Conservation (phyloP, 345 rosid genomes). For the Lumnitzera littorea region DNA sequence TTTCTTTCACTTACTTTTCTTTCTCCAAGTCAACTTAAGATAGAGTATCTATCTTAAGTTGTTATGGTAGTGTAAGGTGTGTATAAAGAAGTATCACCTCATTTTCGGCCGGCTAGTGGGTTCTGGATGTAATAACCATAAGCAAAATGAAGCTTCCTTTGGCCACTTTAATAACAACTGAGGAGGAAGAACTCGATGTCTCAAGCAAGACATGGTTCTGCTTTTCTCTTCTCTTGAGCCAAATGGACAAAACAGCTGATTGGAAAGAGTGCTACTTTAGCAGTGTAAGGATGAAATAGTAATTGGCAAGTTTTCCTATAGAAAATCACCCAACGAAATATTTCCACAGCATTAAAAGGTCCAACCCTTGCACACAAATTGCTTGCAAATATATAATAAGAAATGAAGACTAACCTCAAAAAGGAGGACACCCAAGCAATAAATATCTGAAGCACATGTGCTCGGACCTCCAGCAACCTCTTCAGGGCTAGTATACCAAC, state of each 20-base stretch:
- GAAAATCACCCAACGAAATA: background rate
- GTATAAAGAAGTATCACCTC: constrained; percentile 36
- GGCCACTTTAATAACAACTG: constrained; percentile 78
- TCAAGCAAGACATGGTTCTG: constrained; percentile 81
- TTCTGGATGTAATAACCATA: constrained; percentile 91
- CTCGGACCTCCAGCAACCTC: constrained; percentile 54
- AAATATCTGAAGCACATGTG: constrained; percentile 83
- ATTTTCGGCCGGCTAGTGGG: constrained; percentile 72
- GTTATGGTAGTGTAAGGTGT: too few relatives aligned
- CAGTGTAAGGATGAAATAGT: constrained; percentile 13
- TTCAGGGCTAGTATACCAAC: constrained; percentile 92
- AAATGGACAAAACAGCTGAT: constrained; percentile 43
- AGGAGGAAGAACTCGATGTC: constrained; percentile 96
- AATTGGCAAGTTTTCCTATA: background rate
- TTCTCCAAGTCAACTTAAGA: too few relatives aligned
- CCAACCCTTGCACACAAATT: background rate
- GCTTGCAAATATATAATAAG: background rate
- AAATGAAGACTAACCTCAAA: constrained; percentile 58
- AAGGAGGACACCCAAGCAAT: constrained; percentile 78
- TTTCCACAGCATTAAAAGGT: background rate
- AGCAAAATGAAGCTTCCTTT: constrained; percentile 90
- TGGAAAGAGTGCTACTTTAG: constrained; percentile 19
- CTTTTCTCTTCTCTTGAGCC: constrained; percentile 44
- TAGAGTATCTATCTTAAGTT: too few relatives aligned
- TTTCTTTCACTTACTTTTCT: too few relatives aligned